Evolutionary conservation across 2,329 filamentous ascomycete species (phyloP).

Genomic region (Colletotrichum kahawae): DNA sequence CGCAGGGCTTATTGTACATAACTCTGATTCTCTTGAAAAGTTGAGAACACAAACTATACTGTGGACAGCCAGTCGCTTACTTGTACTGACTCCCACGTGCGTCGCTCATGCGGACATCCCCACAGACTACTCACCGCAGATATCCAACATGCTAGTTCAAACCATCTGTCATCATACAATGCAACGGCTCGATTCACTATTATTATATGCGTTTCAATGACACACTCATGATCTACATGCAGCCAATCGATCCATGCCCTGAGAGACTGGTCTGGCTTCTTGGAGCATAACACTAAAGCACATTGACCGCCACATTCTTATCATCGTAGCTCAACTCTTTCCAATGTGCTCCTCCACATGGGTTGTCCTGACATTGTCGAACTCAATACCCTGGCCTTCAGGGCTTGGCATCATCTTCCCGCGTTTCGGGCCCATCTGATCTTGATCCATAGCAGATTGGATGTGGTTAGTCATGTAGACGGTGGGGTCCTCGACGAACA

Average conservation of each 20-base stretch:
- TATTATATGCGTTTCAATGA: background rate
- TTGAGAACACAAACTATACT: background rate
- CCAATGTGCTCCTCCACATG: background rate
- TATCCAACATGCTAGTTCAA: background rate
- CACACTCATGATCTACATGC: background rate
- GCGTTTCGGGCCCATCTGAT: background rate
- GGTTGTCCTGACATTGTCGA: background rate
- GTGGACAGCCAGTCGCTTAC: background rate
- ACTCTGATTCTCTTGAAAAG: background rate
- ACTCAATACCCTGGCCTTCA: background rate
- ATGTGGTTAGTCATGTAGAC: slow-evolving; percentile 24
- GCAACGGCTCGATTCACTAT: background rate
- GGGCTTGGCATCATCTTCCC: background rate
- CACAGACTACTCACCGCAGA: background rate
- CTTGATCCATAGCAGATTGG: slow-evolving; percentile 15
- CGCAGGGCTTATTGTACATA: background rate
- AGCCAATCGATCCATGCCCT: background rate
- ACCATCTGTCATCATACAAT: background rate
- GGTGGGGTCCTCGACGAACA: slow-evolving; percentile 14
- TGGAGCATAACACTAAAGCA: background rate
- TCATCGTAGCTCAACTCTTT: background rate
- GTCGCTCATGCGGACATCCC: background rate
- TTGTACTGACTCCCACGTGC: background rate
- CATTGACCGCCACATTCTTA: background rate
- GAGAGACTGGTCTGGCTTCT: background rate